Conservation (phyloP, 371 early-diverging fungal species). For the Lichtheimia corymbifera region DNA sequence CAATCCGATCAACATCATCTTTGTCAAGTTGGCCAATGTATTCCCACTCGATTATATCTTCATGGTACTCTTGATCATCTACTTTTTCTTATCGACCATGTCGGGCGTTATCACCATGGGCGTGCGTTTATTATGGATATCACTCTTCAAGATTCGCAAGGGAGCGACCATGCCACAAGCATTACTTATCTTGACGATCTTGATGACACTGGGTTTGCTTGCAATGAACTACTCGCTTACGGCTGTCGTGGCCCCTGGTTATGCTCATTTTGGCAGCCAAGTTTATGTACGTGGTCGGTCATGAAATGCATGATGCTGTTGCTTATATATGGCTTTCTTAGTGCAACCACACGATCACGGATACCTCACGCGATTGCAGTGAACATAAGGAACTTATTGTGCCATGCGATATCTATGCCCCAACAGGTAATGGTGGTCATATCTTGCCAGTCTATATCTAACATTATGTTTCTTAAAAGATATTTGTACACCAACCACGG, state of each 20-base stretch:
- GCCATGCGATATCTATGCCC: constrained; percentile 64
- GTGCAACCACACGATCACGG: constrained; percentile 59
- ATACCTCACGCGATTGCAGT: constrained; percentile 46
- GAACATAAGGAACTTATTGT: constrained; percentile 53
- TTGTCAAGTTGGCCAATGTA: constrained; percentile 54
- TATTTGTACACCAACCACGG: constrained; percentile 66
- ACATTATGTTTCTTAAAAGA: constrained; percentile 19
- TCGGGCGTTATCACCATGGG: constrained; percentile 62
- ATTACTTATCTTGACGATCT: constrained; percentile 50
- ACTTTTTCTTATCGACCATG: constrained; percentile 64
- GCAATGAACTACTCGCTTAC: constrained; percentile 62
- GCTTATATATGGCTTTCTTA: constrained; percentile 18
- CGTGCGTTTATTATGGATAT: constrained; percentile 65
- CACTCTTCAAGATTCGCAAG: constrained; percentile 52
- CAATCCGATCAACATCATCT: constrained; percentile 66
- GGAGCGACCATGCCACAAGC: constrained; percentile 65
- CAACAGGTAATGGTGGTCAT: constrained; percentile 42
- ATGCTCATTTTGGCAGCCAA: constrained; percentile 72
- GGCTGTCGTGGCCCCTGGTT: constrained; percentile 64
- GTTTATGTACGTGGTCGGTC: constrained; percentile 51
- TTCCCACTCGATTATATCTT: constrained; percentile 69
- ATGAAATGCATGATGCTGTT: background rate
- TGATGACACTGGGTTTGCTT: constrained; percentile 60
- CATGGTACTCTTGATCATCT: constrained; percentile 60
- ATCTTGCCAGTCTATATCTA: too few species aligned